These are phyloP conservation scores for Nematocida homosporus DNA, from an alignment of 371 early-diverging fungal genomes.

Conservation along the genomic window DNA sequence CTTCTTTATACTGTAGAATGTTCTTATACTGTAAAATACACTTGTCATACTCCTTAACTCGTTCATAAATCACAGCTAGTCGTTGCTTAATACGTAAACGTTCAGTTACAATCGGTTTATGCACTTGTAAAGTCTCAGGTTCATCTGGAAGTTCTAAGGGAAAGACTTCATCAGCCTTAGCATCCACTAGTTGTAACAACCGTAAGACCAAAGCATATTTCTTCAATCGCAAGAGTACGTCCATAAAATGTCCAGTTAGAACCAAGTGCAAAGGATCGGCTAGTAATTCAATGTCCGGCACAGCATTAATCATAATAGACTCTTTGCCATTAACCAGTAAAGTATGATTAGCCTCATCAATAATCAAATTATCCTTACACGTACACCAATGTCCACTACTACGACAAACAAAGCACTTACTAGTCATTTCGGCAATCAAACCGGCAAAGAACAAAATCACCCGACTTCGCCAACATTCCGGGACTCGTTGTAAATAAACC, in stretches of 20 bases:
- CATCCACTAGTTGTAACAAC: constrained; percentile 7
- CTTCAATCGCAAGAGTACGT: constrained; percentile 30
- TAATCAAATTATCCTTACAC: constrained; percentile 25
- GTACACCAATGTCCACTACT: background rate
- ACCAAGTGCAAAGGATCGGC: constrained; percentile 18
- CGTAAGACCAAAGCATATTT: constrained; percentile 24
- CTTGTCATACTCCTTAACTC: constrained; percentile 48
- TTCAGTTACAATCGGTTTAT: constrained; percentile 21
- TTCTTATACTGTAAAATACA: constrained; percentile 50
- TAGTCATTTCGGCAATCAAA: constrained; percentile 21
- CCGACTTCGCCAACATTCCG: constrained; percentile 11
- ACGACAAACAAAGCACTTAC: constrained; percentile 5
- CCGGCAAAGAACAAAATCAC: constrained; percentile 32
- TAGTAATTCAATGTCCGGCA: background rate
- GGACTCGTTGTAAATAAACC: background rate
- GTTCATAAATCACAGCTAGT: constrained; percentile 19
- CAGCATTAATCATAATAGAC: constrained; percentile 19
- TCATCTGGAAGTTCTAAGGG: background rate
- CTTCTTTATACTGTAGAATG: constrained; percentile 50
- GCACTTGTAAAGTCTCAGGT: background rate
- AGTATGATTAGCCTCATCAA: constrained; percentile 30
- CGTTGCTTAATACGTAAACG: constrained; percentile 25
- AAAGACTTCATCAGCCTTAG: background rate
- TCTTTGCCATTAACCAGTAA: constrained; percentile 22
- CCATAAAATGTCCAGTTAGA: constrained; percentile 29